Conservation (phyloP, 2,329 filamentous ascomycete genomes). For the Venturia pyrina region DNA sequence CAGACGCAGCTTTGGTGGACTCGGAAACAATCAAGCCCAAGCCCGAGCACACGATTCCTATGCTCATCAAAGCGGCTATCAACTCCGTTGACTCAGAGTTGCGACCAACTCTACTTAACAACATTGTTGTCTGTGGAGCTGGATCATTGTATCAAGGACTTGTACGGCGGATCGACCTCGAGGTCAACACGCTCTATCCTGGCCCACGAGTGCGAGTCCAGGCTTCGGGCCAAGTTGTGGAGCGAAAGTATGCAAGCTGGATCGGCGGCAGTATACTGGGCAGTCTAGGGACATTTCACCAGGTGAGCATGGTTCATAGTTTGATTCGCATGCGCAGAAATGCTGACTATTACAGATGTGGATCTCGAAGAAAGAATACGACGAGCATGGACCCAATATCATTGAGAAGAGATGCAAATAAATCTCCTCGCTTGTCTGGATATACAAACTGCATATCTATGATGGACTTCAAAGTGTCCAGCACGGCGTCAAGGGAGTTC, state of each 20-base stretch:
- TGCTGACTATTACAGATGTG: constrained; percentile 52
- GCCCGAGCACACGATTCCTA: constrained; percentile 70
- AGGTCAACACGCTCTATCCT: constrained; percentile 73
- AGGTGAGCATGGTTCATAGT: constrained; percentile 30
- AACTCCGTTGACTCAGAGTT: constrained; percentile 81
- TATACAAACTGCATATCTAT: not conserved
- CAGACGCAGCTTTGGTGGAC: constrained; percentile 51
- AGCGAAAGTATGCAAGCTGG: constrained; percentile 89
- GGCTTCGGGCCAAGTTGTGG: constrained; percentile 73
- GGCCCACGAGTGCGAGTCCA: constrained; percentile 80
- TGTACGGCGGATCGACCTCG: constrained; percentile 78
- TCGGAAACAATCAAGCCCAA: constrained; percentile 44
- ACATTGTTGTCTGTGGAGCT: constrained; percentile 88
- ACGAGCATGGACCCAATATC: constrained; percentile 82
- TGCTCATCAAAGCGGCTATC: constrained; percentile 69
- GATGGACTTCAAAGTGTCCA: not conserved
- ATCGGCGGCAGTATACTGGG: constrained; percentile 93
- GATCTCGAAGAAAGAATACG: constrained; percentile 95
- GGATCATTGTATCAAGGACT: constrained; percentile 83
- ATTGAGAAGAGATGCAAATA: constrained; percentile 96
- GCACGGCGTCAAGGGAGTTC: not conserved
- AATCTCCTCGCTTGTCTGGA: not conserved
- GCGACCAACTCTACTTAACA: constrained; percentile 69
- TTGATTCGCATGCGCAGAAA: not conserved
- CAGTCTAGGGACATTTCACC: constrained; percentile 93